Evolutionary conservation across 306 rosid species (phyloP), one percentile per base, ranked within the genome.

Genomic region (Astragalus membranaceus): DNA sequence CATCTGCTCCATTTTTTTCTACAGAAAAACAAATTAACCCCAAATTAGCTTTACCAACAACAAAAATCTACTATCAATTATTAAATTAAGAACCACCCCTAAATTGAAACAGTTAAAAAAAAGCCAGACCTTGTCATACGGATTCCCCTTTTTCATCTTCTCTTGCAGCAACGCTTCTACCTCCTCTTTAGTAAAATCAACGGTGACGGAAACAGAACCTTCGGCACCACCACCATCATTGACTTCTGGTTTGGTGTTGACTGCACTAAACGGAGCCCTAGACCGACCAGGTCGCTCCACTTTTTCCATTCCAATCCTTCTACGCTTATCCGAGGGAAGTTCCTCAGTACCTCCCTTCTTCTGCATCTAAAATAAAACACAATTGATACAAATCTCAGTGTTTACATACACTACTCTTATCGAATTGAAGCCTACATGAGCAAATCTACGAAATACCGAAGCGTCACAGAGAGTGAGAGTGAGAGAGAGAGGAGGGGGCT

Each of bases 151-250:
- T 44, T 67, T 87, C 39, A 78, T 49, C 89, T 85, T 94, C 82
- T 86, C 88, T 23, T 78, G 86, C 63, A 94, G 77, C 63, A 94
- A 63, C 0, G 78, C 85, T 10, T 91, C 99, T 1, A 87, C 88
- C 7, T 86, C 89, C 75, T 89, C 97, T 52, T 86, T 83, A 0
- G 99, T 85, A 67, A 91, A 94, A 49, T 94, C 99, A 43, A 82
- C 37, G 7, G 5, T n/a, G 4, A 48, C 75, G 7, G 78, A 78
- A 3, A 89, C 96, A 0, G 88, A 49, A 6, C 75, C 88, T 56
- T 91, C 96, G 3, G 20, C 29, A 12, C 69, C 85, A 15, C 47
- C 65, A 9, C 44, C 75, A 16, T 61, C 55, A 4, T 32, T 78
- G 20, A 53, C 70, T n/a, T 87, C 89, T 1, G 83, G 64, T 61